Percentiles rank a stretch among this genome's conserved stretches.
Evolutionary conservation across 2,329 filamentous ascomycete genomes (phyloP).

Genomic region (Neofusicoccum sp.): DNA sequence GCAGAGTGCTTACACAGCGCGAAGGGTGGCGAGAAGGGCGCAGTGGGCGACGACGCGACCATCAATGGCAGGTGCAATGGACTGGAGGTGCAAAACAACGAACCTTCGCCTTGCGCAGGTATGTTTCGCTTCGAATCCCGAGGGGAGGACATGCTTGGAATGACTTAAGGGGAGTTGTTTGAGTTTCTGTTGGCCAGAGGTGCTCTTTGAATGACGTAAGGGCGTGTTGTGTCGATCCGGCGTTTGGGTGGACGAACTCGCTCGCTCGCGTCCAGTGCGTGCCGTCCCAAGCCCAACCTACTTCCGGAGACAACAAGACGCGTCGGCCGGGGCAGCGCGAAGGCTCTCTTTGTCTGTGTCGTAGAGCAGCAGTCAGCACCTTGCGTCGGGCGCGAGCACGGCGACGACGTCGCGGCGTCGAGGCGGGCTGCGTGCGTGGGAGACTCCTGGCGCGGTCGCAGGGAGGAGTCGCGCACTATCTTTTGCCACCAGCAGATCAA

Average conservation of each 20-base stretch:
- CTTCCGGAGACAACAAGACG: conserved; percentile 20
- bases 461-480: conserved; percentile 17
- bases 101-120: conserved; percentile 35
- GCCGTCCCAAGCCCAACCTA: conserved; percentile 22
- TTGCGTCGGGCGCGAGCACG: background rate
- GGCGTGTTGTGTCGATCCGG: conserved; percentile 26
- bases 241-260: conserved; percentile 14
- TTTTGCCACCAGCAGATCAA: conserved; percentile 14
- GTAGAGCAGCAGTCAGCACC: conserved; percentile 10
- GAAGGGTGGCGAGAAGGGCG: background rate
- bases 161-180: conserved; percentile 33
- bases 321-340: background rate
- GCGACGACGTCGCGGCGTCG: background rate
- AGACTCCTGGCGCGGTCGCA: conserved; percentile 17
- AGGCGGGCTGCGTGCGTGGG: conserved; percentile 1
- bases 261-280: conserved; percentile 25
- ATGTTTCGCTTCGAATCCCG: conserved; percentile 37
- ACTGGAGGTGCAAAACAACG: conserved; percentile 20
- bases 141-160: conserved; percentile 39
- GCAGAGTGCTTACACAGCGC: background rate
- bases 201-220: conserved; percentile 38
- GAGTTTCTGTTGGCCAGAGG: conserved; percentile 33
- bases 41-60: background rate
- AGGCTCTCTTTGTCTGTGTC: conserved; percentile 15
- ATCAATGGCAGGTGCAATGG: background rate